Evolutionary conservation across 176 grass and related monocot species (phyloP).

Genomic region (Musa beccarii): DNA sequence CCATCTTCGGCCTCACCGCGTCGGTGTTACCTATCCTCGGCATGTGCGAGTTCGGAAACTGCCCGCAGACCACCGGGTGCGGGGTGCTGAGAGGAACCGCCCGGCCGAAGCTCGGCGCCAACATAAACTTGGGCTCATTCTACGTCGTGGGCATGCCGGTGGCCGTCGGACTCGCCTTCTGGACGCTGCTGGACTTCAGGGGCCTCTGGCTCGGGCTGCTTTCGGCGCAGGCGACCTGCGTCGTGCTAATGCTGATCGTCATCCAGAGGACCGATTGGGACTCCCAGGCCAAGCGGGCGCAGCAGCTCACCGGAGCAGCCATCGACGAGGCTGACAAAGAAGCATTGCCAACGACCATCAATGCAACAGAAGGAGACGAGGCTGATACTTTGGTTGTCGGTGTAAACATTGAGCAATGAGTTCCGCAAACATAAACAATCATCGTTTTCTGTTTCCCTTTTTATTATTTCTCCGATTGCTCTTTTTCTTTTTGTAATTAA

Average conservation of each 20-base stretch:
- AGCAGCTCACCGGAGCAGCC: constrained; percentile 41
- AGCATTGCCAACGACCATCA: not conserved
- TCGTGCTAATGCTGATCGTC: constrained; percentile 61
- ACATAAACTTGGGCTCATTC: constrained; percentile 72
- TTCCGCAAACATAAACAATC: no score
- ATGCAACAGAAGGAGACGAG: not conserved
- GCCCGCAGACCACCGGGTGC: constrained; percentile 89
- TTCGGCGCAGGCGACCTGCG: constrained; percentile 65
- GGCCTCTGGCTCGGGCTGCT: constrained; percentile 91
- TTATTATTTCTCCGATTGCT: no score
- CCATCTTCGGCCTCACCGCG: constrained; percentile 51
- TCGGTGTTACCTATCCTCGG: constrained; percentile 73
- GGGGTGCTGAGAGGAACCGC: constrained; percentile 81
- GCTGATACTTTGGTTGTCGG: not conserved
- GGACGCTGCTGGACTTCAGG: constrained; percentile 38
- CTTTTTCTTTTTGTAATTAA: no score
- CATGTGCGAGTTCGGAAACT: constrained; percentile 89
- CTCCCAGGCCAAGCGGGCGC: constrained; percentile 45
- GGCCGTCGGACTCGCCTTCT: constrained; percentile 63
- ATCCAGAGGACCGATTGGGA: constrained; percentile 62
- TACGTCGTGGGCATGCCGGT: constrained; percentile 78
- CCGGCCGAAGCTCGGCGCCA: constrained; percentile 54
- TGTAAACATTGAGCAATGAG: not conserved
- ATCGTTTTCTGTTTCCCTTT: no score
- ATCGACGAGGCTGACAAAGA: not conserved